Evolutionary conservation across 1,284 basidiomycete genomes (phyloP), one percentile per base, ranked within the genome.

Genomic region (Peniophora sp.): DNA sequence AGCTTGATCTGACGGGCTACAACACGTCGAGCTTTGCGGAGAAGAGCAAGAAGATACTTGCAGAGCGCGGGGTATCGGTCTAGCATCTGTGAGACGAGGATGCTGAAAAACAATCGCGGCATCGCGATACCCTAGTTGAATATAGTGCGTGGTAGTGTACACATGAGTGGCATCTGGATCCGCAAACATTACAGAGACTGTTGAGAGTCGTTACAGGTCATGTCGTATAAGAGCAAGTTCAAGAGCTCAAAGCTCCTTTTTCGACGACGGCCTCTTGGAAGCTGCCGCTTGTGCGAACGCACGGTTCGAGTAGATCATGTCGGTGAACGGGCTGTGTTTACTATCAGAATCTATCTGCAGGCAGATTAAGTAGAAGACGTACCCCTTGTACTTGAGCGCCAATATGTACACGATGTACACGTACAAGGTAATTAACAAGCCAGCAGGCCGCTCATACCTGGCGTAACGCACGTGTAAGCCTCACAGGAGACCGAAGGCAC

Each of bases 331-430:
- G 18, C 86, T 89, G 51, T n/a, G n/a, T n/a, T n/a, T n/a, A n/a
- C n/a, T n/a, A n/a, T n/a, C n/a, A 14, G 39, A 53, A 34, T 10
- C 20, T 20, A 24, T 24, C 43, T 5, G 20, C n/a, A 3, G 23
- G 3, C 18, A 14, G 8, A 24, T 54, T 24, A 24, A 41, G 59
- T 20, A 58, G 50, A 45, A 47, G 18, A 9, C 50, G 32, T 62
- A 94, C 89, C 92, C 92, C 72, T 97, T 94, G 64, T 79, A 96
- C 20, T 74, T 75, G 49, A 96, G 76, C 2, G 94, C 95, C 54
- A 95, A 76, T 48, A 79, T 55, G 65, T 97, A 97, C 47, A 90
- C 83, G 48, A 91, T 65, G 67, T 88, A 88, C 39, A 97, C 89
- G 62, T 90, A 85, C 32, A 76, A 57, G 3, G 88, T 81, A 58